Percentiles rank a stretch among this genome's conserved stretches.
phyloP scores from a whole-genome alignment of 371 early-diverging fungal genomes.

The Mucor irregularis region DNA sequence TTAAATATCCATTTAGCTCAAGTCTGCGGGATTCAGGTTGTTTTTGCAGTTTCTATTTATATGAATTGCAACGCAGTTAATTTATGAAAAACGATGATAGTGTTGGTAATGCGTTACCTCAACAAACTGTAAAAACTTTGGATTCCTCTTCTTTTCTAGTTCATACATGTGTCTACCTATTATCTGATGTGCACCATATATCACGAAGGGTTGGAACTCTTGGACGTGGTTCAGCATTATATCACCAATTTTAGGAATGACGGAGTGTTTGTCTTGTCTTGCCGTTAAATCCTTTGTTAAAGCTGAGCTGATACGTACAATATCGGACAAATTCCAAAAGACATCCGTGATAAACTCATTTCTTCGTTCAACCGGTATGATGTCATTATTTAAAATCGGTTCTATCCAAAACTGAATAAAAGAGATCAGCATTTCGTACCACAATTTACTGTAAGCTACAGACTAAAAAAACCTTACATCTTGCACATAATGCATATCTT shows the following conservation, averaged over 20 bases:
- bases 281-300: conserved; percentile 66
- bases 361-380: conserved; percentile 65
- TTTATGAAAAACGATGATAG: not conserved
- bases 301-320: conserved; percentile 71
- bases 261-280: conserved; percentile 72
- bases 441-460: not conserved
- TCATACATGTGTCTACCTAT: conserved; percentile 82
- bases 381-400: conserved; percentile 67
- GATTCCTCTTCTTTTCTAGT: conserved; percentile 70
- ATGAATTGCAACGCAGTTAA: no score
- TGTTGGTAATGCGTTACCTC: no score
- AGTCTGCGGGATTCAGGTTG: conserved; percentile 80
- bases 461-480: conserved; percentile 15
- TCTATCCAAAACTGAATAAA: conserved; percentile 67
- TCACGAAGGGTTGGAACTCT: conserved; percentile 79
- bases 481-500: conserved; percentile 26
- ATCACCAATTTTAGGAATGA: conserved; percentile 84
- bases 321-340: conserved; percentile 81
- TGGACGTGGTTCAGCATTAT: conserved; percentile 72
- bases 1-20: conserved; percentile 78
- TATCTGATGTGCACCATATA: conserved; percentile 88
- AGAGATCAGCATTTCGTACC: not conserved
- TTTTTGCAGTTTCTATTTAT: conserved; percentile 70
- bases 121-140: conserved; percentile 71
- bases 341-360: conserved; percentile 78